Evolutionary conservation across 106 monocot species (phyloP), one percentile per base, ranked within the genome.

Genomic region (Acorus calamus): DNA sequence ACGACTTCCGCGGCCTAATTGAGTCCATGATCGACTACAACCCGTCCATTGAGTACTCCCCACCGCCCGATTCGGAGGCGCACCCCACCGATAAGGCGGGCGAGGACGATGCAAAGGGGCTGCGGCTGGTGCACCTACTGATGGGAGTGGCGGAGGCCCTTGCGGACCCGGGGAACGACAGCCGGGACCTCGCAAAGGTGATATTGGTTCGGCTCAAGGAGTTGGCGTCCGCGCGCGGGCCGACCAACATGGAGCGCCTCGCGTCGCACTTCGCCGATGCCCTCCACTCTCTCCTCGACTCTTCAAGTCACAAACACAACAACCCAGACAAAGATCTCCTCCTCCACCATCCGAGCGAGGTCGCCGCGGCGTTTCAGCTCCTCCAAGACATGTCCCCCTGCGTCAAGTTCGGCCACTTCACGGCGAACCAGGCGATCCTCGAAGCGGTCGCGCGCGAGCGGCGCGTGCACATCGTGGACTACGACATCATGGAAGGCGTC

Each of bases 161-260:
- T 10, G 48, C 67, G 11, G 83, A 76, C 8, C 48, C 63, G 2
- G 28, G 28, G 28, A 49, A 69, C 47, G 61, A 65, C 61, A 69
- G 79, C 68, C 44, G 72, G 55, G 76, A 83, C 7, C 72, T 83
- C 7, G 72, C 83, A 12, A 60, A 72, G 50, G 83, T 79, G 83
- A 83, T 83, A 83, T 83, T 83, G 83, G 76, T 70, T 83, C 83
- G 83, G 83, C 83, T 83, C 83, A 83, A 63, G 66, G 81, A 81
- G 69, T 62, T 85, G 72, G 68, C 72, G 49, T 44, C 76, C 2
- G 55, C 60, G 4, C 13, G 58, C 42, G 68, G 45, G 44, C 60
- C 51, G 42, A 58, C 68, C 68, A 81, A 61, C 72, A 81, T 81
- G 54, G 85, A 85, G 69, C 80, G 85, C 57, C 81, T 85, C 11